phyloP scores from a whole-genome alignment of 108 stramenopile genomes.

The Phaeodactylum tricornutum region DNA sequence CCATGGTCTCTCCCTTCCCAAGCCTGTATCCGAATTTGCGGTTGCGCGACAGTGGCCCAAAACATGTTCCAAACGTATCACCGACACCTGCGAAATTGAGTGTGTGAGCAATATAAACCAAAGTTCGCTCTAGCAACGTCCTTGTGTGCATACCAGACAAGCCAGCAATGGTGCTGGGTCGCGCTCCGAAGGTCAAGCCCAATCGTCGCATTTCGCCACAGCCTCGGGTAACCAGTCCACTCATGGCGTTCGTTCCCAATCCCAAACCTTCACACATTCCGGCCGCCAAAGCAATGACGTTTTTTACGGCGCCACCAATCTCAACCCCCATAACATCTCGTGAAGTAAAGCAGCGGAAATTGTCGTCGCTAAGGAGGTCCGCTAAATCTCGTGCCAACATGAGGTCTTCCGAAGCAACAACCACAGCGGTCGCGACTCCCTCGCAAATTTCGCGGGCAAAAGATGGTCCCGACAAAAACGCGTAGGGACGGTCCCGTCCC shows the following conservation, averaged over 20 bases:
- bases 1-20: slow-evolving; percentile 89
- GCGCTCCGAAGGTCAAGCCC: slow-evolving; percentile 80
- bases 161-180: slow-evolving; percentile 82
- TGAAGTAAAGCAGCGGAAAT: slow-evolving; percentile 84
- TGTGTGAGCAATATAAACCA: background rate
- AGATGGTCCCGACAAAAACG: slow-evolving; percentile 89
- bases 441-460: slow-evolving; percentile 94
- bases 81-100: slow-evolving; percentile 62
- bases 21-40: slow-evolving; percentile 88
- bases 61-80: slow-evolving; percentile 97
- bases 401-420: slow-evolving; percentile 88
- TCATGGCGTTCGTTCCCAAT: slow-evolving; percentile 94
- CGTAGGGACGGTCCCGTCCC: slow-evolving; percentile 81
- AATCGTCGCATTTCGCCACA: slow-evolving; percentile 93
- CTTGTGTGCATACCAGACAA: slow-evolving; percentile 67
- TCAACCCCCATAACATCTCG: slow-evolving; percentile 91
- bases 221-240: slow-evolving; percentile 90
- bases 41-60: slow-evolving; percentile 92
- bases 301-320: slow-evolving; percentile 95
- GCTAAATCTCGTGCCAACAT: slow-evolving; percentile 84
- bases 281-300: slow-evolving; percentile 94
- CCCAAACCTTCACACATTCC: slow-evolving; percentile 97
- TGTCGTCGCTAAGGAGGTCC: slow-evolving; percentile 60
- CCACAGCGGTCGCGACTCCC: slow-evolving; percentile 90
- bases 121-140: background rate